Evolutionary conservation across 352 stramenopile species (phyloP).

Genomic region (Phytophthora cryptogea): DNA sequence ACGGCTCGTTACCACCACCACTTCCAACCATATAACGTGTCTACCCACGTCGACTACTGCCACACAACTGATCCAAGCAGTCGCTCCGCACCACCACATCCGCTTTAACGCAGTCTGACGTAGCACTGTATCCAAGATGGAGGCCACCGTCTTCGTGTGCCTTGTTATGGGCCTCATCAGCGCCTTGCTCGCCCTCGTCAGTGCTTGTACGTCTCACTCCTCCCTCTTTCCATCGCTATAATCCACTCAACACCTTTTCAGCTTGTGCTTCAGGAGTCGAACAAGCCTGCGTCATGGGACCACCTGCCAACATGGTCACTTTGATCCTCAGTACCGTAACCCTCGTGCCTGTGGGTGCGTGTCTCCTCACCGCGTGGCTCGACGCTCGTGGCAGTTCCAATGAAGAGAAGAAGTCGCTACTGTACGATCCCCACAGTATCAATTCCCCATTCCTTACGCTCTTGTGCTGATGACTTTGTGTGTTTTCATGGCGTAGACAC

Average conservation of each 20-base stretch:
- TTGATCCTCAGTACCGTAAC: constrained; percentile 58
- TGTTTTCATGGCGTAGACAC: background rate
- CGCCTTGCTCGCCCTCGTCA: constrained; percentile 43
- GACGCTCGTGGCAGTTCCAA: constrained; percentile 26
- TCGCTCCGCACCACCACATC: constrained; percentile 1
- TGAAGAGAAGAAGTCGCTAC: constrained; percentile 34
- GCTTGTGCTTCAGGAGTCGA: constrained; percentile 44
- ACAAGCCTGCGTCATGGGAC: constrained; percentile 41
- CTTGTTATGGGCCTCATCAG: constrained; percentile 43
- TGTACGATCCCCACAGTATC: constrained; percentile 26
- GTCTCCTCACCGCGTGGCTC: constrained; percentile 41
- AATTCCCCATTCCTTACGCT: background rate
- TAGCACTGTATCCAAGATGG: constrained; percentile 30
- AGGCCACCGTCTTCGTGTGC: constrained; percentile 55
- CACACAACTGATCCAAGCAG: background rate
- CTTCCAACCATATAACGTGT: background rate
- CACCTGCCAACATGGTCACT: constrained; percentile 59
- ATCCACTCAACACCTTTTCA: constrained; percentile 3
- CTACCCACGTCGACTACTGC: background rate
- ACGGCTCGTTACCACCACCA: constrained; percentile 14
- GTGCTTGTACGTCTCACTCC: constrained; percentile 27
- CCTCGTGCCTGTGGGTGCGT: constrained; percentile 45
- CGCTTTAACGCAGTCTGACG: constrained; percentile 1
- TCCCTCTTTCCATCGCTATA: background rate
- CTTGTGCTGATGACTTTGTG: background rate